Percentiles rank a stretch among this genome's conserved stretches.
These are phyloP conservation scores for Imleria badia DNA, from an alignment of 768 basidiomycete genomes.

Conservation along the genomic window DNA sequence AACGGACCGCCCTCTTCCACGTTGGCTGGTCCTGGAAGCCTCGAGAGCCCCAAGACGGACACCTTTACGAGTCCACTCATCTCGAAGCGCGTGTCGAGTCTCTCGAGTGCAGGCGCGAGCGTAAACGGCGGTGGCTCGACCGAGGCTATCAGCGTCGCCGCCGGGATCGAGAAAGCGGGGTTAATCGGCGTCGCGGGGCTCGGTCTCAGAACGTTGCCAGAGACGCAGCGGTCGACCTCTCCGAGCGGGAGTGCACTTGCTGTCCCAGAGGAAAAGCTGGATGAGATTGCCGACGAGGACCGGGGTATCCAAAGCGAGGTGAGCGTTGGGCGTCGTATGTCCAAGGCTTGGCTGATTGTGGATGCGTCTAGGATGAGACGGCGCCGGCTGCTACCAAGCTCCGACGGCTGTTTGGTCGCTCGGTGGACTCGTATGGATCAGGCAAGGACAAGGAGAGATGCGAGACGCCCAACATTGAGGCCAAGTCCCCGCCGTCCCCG, in stretches of 20 bases:
- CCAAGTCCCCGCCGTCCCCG: conserved; percentile 27
- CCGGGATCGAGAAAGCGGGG: conserved; percentile 21
- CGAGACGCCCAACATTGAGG: conserved; percentile 25
- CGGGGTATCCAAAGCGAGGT: conserved; percentile 68
- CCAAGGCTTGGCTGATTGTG: background rate
- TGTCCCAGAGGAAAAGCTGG: conserved; percentile 31
- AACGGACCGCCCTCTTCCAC: conserved; percentile 23
- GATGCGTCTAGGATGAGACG: conserved; percentile 48
- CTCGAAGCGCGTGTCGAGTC: conserved; percentile 25
- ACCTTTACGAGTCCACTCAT: conserved; percentile 15
- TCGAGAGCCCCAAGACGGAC: conserved; percentile 34
- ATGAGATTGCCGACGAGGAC: conserved; percentile 46
- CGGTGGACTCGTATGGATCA: conserved; percentile 35
- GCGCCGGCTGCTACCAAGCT: conserved; percentile 39
- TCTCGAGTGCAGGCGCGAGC: conserved; percentile 29
- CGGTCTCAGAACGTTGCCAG: conserved; percentile 36
- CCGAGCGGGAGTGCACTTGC: conserved; percentile 63
- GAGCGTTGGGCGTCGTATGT: conserved; percentile 23
- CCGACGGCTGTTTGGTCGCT: conserved; percentile 62
- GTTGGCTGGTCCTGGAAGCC: conserved; percentile 22
- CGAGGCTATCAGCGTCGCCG: conserved; percentile 16
- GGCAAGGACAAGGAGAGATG: conserved; percentile 37
- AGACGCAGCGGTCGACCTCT: conserved; percentile 53
- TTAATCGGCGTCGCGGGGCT: conserved; percentile 26
- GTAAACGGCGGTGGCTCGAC: conserved; percentile 25